phyloP scores from a whole-genome alignment of 1,284 basidiomycete species.

The Moesziomyces globuligerus region DNA sequence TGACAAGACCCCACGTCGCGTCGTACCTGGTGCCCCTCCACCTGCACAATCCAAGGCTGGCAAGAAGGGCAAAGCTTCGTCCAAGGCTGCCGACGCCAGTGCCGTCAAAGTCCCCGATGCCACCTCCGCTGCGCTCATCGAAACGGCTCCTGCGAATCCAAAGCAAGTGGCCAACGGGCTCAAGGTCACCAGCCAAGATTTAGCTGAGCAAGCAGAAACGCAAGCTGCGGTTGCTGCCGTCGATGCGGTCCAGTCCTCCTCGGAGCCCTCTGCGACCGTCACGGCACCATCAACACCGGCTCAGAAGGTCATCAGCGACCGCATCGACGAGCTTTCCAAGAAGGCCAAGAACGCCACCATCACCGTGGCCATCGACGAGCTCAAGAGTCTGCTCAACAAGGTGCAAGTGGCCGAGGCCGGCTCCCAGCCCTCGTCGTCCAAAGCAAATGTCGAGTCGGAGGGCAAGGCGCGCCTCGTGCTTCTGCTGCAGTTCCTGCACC shows the following conservation, averaged over 20 bases:
- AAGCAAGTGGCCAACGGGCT: slow-evolving; percentile 39
- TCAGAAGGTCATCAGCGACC: slow-evolving; percentile 27
- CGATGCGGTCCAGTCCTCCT: slow-evolving; percentile 15
- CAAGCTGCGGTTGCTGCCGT: slow-evolving; percentile 45
- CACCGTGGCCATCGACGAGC: slow-evolving; percentile 29
- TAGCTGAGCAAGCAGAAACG: slow-evolving; percentile 38
- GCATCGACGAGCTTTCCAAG: slow-evolving; percentile 14
- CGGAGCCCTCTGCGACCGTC: neutral
- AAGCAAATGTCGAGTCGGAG: slow-evolving; percentile 5
- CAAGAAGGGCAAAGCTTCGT: slow-evolving; percentile 16
- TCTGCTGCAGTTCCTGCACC: slow-evolving; percentile 51
- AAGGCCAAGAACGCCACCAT: slow-evolving; percentile 31
- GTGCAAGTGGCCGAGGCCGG: slow-evolving; percentile 24
- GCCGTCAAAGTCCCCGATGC: slow-evolving; percentile 33
- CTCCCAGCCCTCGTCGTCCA: slow-evolving; percentile 2
- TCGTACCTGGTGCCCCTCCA: slow-evolving; percentile 40
- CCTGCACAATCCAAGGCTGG: slow-evolving; percentile 22
- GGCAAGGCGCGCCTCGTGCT: slow-evolving; percentile 32
- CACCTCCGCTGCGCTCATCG: slow-evolving; percentile 32
- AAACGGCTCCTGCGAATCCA: slow-evolving; percentile 24
- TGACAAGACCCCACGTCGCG: slow-evolving; percentile 37
- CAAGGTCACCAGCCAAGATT: slow-evolving; percentile 35
- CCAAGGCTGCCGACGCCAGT: slow-evolving; percentile 8
- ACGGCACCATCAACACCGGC: slow-evolving; percentile 15
- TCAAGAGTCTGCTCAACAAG: slow-evolving; percentile 25